These are phyloP conservation scores for Datisca glomerata DNA, from an alignment of 306 rosid genomes.

Conservation along the genomic window DNA sequence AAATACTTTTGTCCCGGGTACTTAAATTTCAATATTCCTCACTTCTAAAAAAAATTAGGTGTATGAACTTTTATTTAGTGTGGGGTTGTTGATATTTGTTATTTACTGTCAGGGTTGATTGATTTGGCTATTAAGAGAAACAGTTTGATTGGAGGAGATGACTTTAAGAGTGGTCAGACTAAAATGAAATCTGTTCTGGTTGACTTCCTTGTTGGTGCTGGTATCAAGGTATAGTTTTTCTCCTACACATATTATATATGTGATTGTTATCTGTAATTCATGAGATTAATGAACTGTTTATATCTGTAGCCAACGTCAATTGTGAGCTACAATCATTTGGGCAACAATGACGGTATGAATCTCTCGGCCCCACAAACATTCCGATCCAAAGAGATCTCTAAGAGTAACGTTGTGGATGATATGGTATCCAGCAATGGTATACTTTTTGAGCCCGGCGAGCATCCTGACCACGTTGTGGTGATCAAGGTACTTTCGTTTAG, in stretches of 20 bases:
- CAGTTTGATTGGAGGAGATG: slow-evolving; percentile 93
- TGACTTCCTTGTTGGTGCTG: slow-evolving; percentile 98
- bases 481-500: slow-evolving; percentile 48
- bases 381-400: slow-evolving; percentile 95
- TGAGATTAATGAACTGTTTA: neutral
- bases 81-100: neutral
- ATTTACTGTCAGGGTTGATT: slow-evolving; percentile 44
- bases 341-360: slow-evolving; percentile 98
- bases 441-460: slow-evolving; percentile 88
- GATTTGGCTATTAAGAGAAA: slow-evolving; percentile 75
- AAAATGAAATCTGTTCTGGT: slow-evolving; percentile 97
- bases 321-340: slow-evolving; percentile 96
- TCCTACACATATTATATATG: no score
- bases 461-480: slow-evolving; percentile 96
- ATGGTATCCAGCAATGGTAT: slow-evolving; percentile 96
- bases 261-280: no score
- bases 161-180: slow-evolving; percentile 98
- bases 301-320: slow-evolving; percentile 72
- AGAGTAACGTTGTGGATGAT: slow-evolving; percentile 96
- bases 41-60: no score
- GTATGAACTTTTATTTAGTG: no score
- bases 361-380: slow-evolving; percentile 97
- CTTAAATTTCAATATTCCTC: no score
- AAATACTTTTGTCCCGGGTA: slow-evolving; percentile 96
- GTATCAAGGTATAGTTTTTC: slow-evolving; percentile 63